Evolutionary conservation across 23 red algal species (phyloP), one percentile per base, ranked within the genome.

Genomic region (Gracilaria gracilis): DNA sequence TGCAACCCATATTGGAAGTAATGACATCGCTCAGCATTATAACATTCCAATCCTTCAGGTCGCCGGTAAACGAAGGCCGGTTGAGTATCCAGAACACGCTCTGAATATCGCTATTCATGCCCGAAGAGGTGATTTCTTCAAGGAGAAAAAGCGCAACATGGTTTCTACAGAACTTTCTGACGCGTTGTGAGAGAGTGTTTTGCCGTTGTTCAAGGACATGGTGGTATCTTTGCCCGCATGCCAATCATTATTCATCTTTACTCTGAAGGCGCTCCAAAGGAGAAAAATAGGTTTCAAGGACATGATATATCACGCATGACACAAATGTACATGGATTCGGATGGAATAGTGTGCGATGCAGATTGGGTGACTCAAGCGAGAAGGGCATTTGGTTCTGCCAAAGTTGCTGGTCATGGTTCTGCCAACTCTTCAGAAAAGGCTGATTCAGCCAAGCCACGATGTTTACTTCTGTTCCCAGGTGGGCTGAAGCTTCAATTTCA

Each of bases 31-130:
- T 23, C 38, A n/a, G 23, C 50, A 25, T 29, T 46, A 77, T 23
- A 31, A 51, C 23, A 77, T 77, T 77, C 72, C 72, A 77, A 49
- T 77, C n/a, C 38, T 77, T 49, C 72, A 32, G 40, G 4, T 51
- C 11, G 19, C 72, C 6, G 39, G 38, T 15, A 46, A 17, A 77
- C 9, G 21, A 28, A 77, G 8, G 39, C 20, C 42, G 1, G 28
- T 77, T 12, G 46, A 51, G 8, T 77, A 51, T 50, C 72, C 39
- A 23, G 87, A 90, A 57, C 67, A 79, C 31, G 73, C 57, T 39
- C 25, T 90, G 19, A 90, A 90, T 61, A 79, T 90, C 28, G 87
- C 54, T 3, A 69, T 90, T 34, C 87, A 90, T 81, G 87, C 74
- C 15, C 67, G 87, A 23, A 29, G 87, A 24, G 87, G 87, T 31